These are phyloP conservation scores for Phallus indusiatus DNA, from an alignment of 768 basidiomycete species.

Conservation along the genomic window DNA sequence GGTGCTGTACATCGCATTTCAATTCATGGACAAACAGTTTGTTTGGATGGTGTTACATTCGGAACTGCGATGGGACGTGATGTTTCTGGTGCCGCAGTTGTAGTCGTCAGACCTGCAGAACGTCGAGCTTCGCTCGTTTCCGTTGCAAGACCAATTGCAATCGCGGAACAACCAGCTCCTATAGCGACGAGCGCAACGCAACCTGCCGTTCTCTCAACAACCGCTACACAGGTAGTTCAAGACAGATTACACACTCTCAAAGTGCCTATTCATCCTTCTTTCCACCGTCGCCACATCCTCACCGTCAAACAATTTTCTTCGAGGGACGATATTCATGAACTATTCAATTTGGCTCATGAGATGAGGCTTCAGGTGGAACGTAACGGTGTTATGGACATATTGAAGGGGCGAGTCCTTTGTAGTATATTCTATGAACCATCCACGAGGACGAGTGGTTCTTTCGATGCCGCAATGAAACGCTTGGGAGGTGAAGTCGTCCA, in stretches of 20 bases:
- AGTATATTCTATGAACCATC: slow-evolving; percentile 96
- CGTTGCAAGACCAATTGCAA: slow-evolving; percentile 10
- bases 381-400: slow-evolving; percentile 75
- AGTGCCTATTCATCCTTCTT: slow-evolving; percentile 66
- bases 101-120: slow-evolving; percentile 28
- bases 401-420: slow-evolving; percentile 85
- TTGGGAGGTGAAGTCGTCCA: slow-evolving; percentile 94
- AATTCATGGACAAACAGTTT: slow-evolving; percentile 79
- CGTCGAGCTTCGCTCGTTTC: neutral
- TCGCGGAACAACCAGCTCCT: slow-evolving; percentile 8
- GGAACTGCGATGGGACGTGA: slow-evolving; percentile 56
- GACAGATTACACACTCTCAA: slow-evolving; percentile 23
- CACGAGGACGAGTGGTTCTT: slow-evolving; percentile 90
- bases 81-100: slow-evolving; percentile 52
- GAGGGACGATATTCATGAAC: slow-evolving; percentile 80
- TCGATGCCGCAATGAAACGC: slow-evolving; percentile 98
- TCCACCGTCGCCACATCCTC: slow-evolving; percentile 89
- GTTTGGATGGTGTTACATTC: slow-evolving; percentile 74
- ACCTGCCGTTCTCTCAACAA: slow-evolving; percentile 20
- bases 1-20: slow-evolving; percentile 88
- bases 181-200: slow-evolving; percentile 10
- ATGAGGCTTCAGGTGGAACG: slow-evolving; percentile 96
- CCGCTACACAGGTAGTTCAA: slow-evolving; percentile 17
- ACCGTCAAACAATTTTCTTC: slow-evolving; percentile 83
- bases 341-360: slow-evolving; percentile 92